Evolutionary conservation across 2,329 filamentous ascomycete genomes (phyloP).

Genomic region (Volutella citrinella): DNA sequence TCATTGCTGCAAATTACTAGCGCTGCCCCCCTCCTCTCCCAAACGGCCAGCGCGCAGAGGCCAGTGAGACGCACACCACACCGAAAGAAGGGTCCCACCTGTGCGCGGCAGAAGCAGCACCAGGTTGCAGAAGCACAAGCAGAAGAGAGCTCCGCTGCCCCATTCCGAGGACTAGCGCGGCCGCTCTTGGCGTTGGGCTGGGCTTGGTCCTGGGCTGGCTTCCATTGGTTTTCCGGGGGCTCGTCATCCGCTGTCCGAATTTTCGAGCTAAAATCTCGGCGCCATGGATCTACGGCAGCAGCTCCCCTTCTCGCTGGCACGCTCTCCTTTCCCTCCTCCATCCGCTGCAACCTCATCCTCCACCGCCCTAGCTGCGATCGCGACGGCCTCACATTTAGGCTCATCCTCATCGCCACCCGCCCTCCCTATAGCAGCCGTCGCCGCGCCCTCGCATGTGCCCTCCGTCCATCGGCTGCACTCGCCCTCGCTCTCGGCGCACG

Average conservation of each 20-base stretch:
- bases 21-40: too few species aligned
- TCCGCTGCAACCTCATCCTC: constrained; percentile 13
- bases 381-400: constrained; percentile 11
- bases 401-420: constrained; percentile 9
- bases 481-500: constrained; percentile 14
- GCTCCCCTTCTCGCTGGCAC: constrained; percentile 30
- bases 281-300: constrained; percentile 31
- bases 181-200: too few species aligned
- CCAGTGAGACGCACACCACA: too few species aligned
- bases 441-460: too few species aligned
- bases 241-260: constrained; percentile 22
- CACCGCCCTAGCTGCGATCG: constrained; percentile 12
- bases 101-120: too few species aligned
- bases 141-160: too few species aligned
- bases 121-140: too few species aligned
- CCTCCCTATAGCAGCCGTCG: constrained; percentile 13
- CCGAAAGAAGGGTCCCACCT: too few species aligned
- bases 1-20: too few species aligned
- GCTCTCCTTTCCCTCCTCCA: constrained; percentile 28
- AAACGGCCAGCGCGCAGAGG: too few species aligned
- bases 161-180: too few species aligned
- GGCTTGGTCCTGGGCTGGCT: constrained; percentile 12
- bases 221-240: constrained; percentile 24
- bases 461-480: too few species aligned
- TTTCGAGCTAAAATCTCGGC: constrained; percentile 35